A percentile compares a stretch with the other conserved stretches of the same genome.
Conservation (phyloP, 2,329 filamentous ascomycete genomes). For the Leptographium procerum region DNA sequence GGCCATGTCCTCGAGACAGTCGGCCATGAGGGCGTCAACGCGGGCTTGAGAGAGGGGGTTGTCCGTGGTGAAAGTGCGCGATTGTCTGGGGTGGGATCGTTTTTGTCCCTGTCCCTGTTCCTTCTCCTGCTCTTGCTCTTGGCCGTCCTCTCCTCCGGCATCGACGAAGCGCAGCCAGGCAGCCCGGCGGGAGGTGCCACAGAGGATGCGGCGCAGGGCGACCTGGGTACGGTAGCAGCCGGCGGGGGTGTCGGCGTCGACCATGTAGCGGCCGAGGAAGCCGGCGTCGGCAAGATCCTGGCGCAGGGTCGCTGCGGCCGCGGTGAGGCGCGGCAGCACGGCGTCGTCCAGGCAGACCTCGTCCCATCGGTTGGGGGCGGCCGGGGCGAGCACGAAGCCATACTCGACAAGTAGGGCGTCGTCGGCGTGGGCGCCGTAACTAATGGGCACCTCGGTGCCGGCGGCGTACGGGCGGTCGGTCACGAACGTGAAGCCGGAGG, state of each 20-base stretch:
- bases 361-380: constrained; percentile 33
- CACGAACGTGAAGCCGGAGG: constrained; percentile 41
- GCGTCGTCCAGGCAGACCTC: constrained; percentile 34
- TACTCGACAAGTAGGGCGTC: constrained; percentile 65
- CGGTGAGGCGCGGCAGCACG: constrained; percentile 22
- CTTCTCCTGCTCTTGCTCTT: constrained; percentile 1
- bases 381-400: constrained; percentile 31
- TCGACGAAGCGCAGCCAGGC: constrained; percentile 12
- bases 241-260: constrained; percentile 14
- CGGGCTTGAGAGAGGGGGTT: too few relatives aligned
- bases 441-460: constrained; percentile 57
- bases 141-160: constrained; percentile 1
- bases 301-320: not conserved
- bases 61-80: too few relatives aligned
- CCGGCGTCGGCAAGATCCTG: constrained; percentile 11
- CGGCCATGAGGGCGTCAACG: not conserved
- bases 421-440: constrained; percentile 59
- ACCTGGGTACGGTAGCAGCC: constrained; percentile 17
- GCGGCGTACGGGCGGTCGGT: constrained; percentile 35
- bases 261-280: constrained; percentile 15
- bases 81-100: too few relatives aligned
- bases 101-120: not conserved
- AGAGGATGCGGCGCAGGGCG: constrained; percentile 13
- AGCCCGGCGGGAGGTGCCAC: constrained; percentile 1
- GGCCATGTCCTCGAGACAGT: not conserved